Evolutionary conservation across 495 filamentous ascomycete species (phyloP), one percentile per base, ranked within the genome.

Genomic region (Recurvomyces mirabilis): DNA sequence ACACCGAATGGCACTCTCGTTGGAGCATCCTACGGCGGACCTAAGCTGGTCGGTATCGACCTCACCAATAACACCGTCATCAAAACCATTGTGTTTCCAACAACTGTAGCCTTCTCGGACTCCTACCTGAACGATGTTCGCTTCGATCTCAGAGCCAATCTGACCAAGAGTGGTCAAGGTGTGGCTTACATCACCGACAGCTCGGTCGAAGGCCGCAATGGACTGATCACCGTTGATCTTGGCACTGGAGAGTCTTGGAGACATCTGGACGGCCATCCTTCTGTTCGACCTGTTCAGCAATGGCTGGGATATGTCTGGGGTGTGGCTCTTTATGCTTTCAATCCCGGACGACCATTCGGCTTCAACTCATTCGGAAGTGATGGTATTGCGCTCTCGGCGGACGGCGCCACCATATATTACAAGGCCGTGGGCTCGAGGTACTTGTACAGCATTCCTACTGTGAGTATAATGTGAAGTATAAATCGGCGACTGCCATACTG

Each of bases 161-260:
- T 60, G 13, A 60, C 62, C 4, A 37, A 47, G 12, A 57, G 56
- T 4, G 64, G 67, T 10, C 38, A 58, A 11, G 68, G 67, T 13
- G 47, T 70, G 1, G 66, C 62, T 10, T 72, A 70, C 43, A 70
- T 70, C 53, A 71, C 67, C 15, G 68, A 72, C 54, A 61, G 55
- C 33, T 60, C 52, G 22, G 22, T 51, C 30, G 61, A 65, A 51
- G 68, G 67, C 34, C 61, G 61, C 35, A 70, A 65, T 43, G 68
- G 60, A 11, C 56, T 70, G 32, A 56, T 70, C 41, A 58, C 62
- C 28, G 66, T 66, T 5, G 68, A 70, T 47, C 58, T 70, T 17
- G 68, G 66, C 22, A 65, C 56, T 10, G 64, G 66, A 4, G 47
- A 65, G 42, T 60, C 59, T 44, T 72, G 66, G 68, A 49, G 67